Conservation (phyloP, 306 rosid species). For the Fragaria iinumae region DNA sequence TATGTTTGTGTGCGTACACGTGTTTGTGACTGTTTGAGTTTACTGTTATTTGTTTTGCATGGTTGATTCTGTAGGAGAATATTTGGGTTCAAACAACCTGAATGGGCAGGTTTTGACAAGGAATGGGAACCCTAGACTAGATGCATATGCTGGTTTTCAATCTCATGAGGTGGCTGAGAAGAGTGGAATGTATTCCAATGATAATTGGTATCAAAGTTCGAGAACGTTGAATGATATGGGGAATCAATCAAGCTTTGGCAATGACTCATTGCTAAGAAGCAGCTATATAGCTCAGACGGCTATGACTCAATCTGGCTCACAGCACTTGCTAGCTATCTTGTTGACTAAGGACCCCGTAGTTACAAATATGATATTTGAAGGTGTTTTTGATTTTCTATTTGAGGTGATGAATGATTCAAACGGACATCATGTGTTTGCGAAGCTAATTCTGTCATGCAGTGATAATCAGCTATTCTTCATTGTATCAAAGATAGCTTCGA, state of each 20-base stretch:
- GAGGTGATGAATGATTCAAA: slow-evolving; percentile 11
- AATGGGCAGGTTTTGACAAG: neutral
- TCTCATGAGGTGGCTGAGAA: neutral
- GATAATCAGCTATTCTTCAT: neutral
- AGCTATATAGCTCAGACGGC: slow-evolving; percentile 1
- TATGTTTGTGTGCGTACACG: neutral
- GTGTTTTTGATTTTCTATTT: neutral
- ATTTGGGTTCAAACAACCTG: slow-evolving; percentile 5
- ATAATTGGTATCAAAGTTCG: neutral
- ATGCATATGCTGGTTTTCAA: slow-evolving; percentile 9
- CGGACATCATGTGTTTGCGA: slow-evolving; percentile 17
- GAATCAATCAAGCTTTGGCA: neutral
- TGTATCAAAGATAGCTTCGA: slow-evolving; percentile 5
- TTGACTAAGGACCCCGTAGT: neutral
- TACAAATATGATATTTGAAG: neutral
- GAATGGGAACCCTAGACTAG: neutral
- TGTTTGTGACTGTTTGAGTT: neutral
- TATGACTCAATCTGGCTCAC: neutral
- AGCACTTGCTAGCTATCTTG: neutral
- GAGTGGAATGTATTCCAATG: slow-evolving; percentile 2
- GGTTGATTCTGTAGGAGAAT: slow-evolving; percentile 6
- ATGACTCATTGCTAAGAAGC: neutral
- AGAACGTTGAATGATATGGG: neutral
- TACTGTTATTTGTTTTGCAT: neutral
- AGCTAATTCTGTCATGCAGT: slow-evolving; percentile 16